Evolutionary conservation across 108 stramenopile genomes (phyloP).

Genomic region (Asterionellopsis glacialis): DNA sequence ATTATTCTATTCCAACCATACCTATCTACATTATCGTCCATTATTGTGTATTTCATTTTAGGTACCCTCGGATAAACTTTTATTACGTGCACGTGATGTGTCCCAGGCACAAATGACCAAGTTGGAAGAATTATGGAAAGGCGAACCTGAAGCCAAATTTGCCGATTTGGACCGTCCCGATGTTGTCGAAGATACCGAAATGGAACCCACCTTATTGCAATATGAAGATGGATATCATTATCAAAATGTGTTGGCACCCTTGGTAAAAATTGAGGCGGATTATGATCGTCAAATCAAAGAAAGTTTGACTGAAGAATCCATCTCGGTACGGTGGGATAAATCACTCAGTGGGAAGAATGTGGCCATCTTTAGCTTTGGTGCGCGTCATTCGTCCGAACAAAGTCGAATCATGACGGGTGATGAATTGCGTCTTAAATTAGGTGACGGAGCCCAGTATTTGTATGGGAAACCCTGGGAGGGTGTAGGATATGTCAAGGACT

Average conservation of each 20-base stretch:
- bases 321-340: slow-evolving; percentile 91
- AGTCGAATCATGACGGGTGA: slow-evolving; percentile 90
- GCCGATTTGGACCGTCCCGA: slow-evolving; percentile 88
- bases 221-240: slow-evolving; percentile 99
- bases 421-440: slow-evolving; percentile 87
- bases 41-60: not conserved
- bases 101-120: slow-evolving; percentile 87
- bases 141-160: slow-evolving; percentile 87
- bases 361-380: slow-evolving; percentile 77
- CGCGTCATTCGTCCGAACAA: slow-evolving; percentile 62
- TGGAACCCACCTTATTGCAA: slow-evolving; percentile 73
- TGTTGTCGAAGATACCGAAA: slow-evolving; percentile 79
- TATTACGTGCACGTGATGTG: slow-evolving; percentile 77
- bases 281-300: slow-evolving; percentile 96
- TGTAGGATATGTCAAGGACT: slow-evolving; percentile 85
- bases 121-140: slow-evolving; percentile 92
- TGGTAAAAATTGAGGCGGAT: slow-evolving; percentile 98
- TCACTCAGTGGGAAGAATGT: slow-evolving; percentile 83
- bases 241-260: slow-evolving; percentile 94
- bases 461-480: slow-evolving; percentile 89
- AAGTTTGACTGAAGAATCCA: slow-evolving; percentile 79
- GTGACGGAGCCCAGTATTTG: slow-evolving; percentile 69
- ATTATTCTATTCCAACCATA: slow-evolving; percentile 10
- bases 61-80: slow-evolving; percentile 76
- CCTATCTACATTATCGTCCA: not conserved